A percentile compares a stretch with the other conserved stretches of the same genome.
Evolutionary conservation across 495 filamentous ascomycete species (phyloP).

Genomic region (Xylaria longipes): DNA sequence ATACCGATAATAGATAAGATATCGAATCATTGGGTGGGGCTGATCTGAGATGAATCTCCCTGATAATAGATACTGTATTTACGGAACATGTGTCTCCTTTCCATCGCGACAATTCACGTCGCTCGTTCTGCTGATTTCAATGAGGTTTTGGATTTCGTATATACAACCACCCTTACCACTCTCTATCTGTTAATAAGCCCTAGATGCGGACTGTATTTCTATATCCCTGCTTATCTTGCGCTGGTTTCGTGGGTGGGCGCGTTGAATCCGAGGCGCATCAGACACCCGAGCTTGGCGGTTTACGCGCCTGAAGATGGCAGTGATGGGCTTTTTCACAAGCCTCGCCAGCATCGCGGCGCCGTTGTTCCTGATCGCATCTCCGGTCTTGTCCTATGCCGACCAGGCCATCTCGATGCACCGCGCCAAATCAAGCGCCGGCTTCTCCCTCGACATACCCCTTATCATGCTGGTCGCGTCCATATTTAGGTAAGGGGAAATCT

Average conservation of each 20-base stretch:
- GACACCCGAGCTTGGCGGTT: conserved; percentile 4
- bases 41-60: conserved; percentile 2
- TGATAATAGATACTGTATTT: not conserved
- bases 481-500: conserved; percentile 67
- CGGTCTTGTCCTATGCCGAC: conserved; percentile 86
- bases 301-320: conserved; percentile 9
- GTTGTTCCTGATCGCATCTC: conserved; percentile 75
- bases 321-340: conserved; percentile 50
- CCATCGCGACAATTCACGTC: not conserved
- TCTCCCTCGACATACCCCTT: conserved; percentile 85
- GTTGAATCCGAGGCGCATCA: conserved; percentile 9
- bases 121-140: not conserved
- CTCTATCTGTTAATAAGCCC: not conserved
- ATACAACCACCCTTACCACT: not conserved
- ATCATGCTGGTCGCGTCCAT: conserved; percentile 98
- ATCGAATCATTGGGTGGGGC: conserved; percentile 17
- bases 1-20: conserved; percentile 1
- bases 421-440: conserved; percentile 81
- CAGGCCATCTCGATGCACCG: conserved; percentile 91
- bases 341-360: conserved; percentile 60
- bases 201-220: not conserved
- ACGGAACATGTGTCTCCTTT: conserved; percentile 18
- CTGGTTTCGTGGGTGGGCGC: not conserved
- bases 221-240: not conserved
- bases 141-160: not conserved